Evolutionary conservation across 495 filamentous ascomycete species (phyloP).

Genomic region (Staphylotrichum tortipilum): DNA sequence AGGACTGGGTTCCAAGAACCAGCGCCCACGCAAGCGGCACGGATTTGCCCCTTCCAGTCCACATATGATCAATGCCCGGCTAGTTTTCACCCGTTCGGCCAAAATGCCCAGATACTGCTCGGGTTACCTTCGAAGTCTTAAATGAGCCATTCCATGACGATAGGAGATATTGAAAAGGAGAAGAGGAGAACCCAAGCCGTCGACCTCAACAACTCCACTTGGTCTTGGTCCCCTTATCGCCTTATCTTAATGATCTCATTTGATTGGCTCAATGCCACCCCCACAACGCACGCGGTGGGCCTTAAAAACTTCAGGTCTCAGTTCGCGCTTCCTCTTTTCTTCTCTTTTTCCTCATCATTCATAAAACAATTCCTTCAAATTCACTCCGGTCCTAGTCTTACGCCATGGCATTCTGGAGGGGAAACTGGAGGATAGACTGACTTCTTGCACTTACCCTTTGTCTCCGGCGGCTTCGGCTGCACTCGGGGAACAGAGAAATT

Average conservation of each 20-base stretch:
- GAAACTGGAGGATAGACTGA: conserved; percentile 65
- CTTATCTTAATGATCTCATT: neutral
- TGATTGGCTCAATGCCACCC: neutral
- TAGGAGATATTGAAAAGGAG: too few relatives aligned
- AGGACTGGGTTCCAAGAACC: too few relatives aligned
- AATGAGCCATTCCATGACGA: too few relatives aligned
- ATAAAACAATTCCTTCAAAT: conserved; percentile 66
- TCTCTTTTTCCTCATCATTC: conserved; percentile 44
- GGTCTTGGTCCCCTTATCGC: too few relatives aligned
- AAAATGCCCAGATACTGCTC: too few relatives aligned
- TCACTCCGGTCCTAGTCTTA: conserved; percentile 64
- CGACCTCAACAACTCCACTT: too few relatives aligned
- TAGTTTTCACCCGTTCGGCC: too few relatives aligned
- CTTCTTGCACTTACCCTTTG: conserved; percentile 44
- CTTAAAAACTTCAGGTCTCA: conserved; percentile 3
- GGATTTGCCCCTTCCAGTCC: too few relatives aligned
- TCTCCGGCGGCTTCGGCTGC: conserved; percentile 26
- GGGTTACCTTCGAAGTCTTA: too few relatives aligned
- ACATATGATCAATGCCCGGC: too few relatives aligned
- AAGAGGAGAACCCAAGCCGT: too few relatives aligned
- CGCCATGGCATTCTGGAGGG: conserved; percentile 60
- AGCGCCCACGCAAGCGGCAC: too few relatives aligned
- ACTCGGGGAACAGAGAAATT: conserved; percentile 39
- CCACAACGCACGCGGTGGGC: neutral
- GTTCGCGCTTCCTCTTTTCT: conserved; percentile 18